Evolutionary conservation across 257 asterid species (phyloP), one percentile per base, ranked within the genome.

Genomic region (Nicotiana knightiana): DNA sequence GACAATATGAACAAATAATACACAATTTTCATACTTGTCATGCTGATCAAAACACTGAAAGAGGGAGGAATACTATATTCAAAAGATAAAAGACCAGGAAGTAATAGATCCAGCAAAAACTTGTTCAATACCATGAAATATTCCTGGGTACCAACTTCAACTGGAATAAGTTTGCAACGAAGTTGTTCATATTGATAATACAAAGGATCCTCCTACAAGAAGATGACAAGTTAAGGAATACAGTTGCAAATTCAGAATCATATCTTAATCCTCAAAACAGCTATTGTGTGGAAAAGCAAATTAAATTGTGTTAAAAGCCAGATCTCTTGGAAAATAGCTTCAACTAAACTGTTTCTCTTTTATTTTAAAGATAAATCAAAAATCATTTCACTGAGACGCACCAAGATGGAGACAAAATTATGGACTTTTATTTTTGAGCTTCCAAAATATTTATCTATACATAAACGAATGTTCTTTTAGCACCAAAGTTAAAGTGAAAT

Each of bases 131-230:
- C 98, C 97, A 89, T 92, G 46, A 82, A 77, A 80, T 87, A 91
- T 82, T 93, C 97, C 58, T 81, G 73, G 9, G 96, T 93, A 76
- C 86, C 88, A 70, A 83, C 92, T 78, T 90, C 97, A 81, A 95
- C 86, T 26, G 97, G 96, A 81, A 68, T 77, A 71, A 95, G 89
- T 79, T 92, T 91, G 86, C 99, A 95, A 83, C 81, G 88, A 86
- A 95, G 99, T 86, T 88, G 94, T 67, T 86, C 87, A 80, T 95
- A 95, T 32, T 92, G 97, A 84, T 88, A 87, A 85, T 92, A 90
- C 85, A 95, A 84, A 54, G 99, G 98, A 88, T 95, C 98, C 86
- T 84, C 86, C 94, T 91, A 78, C 55, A 55, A 80, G 75, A 39
- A 48, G 67, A 71, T 64, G 84, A 28, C 43, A 80, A 73, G 26